Evolutionary conservation across 1,284 basidiomycete genomes (phyloP), one percentile per base, ranked within the genome.

Genomic region (Pseudozyma pruni): DNA sequence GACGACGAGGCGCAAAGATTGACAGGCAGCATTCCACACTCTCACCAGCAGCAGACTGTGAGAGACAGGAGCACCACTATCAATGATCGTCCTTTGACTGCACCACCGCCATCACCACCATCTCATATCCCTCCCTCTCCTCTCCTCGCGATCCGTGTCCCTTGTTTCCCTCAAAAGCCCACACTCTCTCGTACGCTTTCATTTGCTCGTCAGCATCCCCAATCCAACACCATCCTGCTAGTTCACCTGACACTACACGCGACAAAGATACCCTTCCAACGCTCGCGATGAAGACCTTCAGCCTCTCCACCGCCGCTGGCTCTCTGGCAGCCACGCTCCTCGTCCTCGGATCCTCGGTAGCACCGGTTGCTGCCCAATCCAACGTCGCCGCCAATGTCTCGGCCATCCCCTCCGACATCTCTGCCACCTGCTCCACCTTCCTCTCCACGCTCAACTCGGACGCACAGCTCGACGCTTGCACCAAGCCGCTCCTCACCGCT

Each of bases 361-460:
- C 55, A 61, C 53, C 49, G 47, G 58, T 49, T 58, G 59, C 59
- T 35, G 70, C 70, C 37, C 70, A 72, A 47, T 13, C 49, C 49
- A 41, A 29, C 16, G 57, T 31, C 39, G 33, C 55, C 39, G 33
- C 55, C 37, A 60, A 54, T 37, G 37, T 43, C 38, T 34, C 72
- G 0, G 38, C 49, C 32, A 77, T 77, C 47, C 75, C 75, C 32
- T 47, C 62, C 29, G 46, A 56, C 56, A 38, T 69, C 50, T 63
- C 63, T 37, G 17, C 52, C 16, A 37, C 34, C 27, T 78, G 76
- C 44, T 27, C 42, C 5, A 53, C 49, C 41, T 76, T 76, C 63
- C 51, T 78, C 39, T 51, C 56, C 33, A 55, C 52, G 0, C 62
- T 78, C 52, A 76, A 78, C 61, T 50, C 68, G 13, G 76, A 78